Conservation (phyloP, 352 stramenopile genomes). For the Globisporangium heterothallicum region DNA sequence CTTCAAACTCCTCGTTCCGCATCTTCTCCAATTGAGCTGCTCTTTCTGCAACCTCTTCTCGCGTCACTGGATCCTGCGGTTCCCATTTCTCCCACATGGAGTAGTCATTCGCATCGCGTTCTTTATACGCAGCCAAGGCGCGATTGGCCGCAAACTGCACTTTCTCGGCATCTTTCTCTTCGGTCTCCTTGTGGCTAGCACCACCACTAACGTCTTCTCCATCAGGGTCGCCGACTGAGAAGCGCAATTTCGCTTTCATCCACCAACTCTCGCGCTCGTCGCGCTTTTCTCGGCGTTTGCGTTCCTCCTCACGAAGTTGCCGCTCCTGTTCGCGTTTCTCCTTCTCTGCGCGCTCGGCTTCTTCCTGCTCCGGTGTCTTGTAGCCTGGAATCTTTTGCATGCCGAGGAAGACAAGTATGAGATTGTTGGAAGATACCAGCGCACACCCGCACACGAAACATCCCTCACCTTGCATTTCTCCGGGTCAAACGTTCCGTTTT, state of each 20-base stretch:
- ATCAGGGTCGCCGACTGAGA: conserved; percentile 26
- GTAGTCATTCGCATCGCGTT: conserved; percentile 78
- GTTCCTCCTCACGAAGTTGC: conserved; percentile 34
- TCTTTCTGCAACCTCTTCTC: conserved; percentile 52
- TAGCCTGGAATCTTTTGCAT: conserved; percentile 79
- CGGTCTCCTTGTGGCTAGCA: conserved; percentile 12
- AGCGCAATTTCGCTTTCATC: conserved; percentile 53
- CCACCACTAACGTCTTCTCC: conserved; percentile 12
- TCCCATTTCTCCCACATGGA: conserved; percentile 74
- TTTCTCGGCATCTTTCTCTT: background rate
- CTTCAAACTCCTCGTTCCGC: conserved; percentile 69
- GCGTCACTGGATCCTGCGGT: conserved; percentile 58
- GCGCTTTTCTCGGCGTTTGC: conserved; percentile 31
- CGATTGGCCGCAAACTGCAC: conserved; percentile 42
- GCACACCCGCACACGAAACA: no score
- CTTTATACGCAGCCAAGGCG: conserved; percentile 61
- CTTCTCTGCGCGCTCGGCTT: conserved; percentile 35
- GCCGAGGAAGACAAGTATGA: no score
- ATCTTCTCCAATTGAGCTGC: conserved; percentile 54
- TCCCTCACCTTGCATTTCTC: conserved; percentile 52
- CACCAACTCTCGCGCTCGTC: conserved; percentile 71
- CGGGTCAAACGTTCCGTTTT: conserved; percentile 75
- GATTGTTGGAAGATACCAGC: no score
- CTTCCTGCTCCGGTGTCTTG: conserved; percentile 70
- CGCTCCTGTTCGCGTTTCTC: conserved; percentile 33